Evolutionary conservation across 179 eudicot species (phyloP).

Genomic region (Silene noctiflora): DNA sequence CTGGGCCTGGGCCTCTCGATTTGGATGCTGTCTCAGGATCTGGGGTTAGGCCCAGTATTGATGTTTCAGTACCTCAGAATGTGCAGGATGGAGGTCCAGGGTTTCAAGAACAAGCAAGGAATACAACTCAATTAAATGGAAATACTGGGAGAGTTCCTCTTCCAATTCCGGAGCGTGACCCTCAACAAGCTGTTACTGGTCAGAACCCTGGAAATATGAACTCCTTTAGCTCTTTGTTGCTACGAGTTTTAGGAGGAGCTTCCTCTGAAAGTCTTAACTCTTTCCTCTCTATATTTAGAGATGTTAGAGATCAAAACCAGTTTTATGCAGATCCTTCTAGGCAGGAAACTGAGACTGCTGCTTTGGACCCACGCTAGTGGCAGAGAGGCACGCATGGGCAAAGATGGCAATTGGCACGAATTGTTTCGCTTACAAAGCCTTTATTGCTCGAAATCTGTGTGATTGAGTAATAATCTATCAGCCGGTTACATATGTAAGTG

Average conservation of each 20-base stretch:
- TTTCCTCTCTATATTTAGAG: conserved; percentile 80
- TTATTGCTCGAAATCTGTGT: neutral
- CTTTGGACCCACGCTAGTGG: conserved; percentile 20
- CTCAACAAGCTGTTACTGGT: conserved; percentile 54
- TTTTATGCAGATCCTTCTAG: conserved; percentile 45
- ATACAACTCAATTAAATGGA: conserved; percentile 27
- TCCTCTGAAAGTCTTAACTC: conserved; percentile 85
- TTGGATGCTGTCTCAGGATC: conserved; percentile 38
- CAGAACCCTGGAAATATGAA: conserved; percentile 76
- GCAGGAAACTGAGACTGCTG: conserved; percentile 39
- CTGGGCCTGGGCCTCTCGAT: conserved; percentile 23
- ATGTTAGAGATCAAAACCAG: conserved; percentile 76
- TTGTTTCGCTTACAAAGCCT: neutral
- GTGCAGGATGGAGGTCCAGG: conserved; percentile 36
- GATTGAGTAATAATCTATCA: neutral
- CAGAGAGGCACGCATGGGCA: conserved; percentile 7
- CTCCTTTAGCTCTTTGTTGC: conserved; percentile 75
- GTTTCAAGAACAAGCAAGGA: conserved; percentile 35
- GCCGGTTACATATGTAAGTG: conserved; percentile 19
- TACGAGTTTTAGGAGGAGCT: conserved; percentile 88
- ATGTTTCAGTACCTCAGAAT: conserved; percentile 37
- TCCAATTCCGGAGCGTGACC: conserved; percentile 43
- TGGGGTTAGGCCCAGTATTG: conserved; percentile 35
- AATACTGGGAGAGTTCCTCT: conserved; percentile 41
- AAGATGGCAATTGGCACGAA: neutral